phyloP scores from a whole-genome alignment of 371 early-diverging fungal species.

The Quaeritorhiza haematococci region DNA sequence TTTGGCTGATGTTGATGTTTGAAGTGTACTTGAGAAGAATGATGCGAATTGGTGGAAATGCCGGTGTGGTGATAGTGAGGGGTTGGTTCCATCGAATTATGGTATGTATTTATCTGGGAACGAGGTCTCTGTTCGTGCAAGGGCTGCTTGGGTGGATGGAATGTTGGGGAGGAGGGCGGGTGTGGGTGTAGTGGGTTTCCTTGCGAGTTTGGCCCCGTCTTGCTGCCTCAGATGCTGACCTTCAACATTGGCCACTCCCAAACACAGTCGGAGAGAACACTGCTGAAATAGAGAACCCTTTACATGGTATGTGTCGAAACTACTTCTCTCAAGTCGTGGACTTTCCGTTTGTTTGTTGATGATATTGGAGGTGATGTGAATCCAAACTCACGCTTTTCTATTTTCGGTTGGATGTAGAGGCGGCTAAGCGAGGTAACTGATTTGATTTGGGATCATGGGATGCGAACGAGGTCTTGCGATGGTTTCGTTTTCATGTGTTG shows the following conservation, averaged over 20 bases:
- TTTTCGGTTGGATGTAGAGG: conserved; percentile 30
- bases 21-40: conserved; percentile 39
- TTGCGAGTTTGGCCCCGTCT: conserved; percentile 1
- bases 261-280: conserved; percentile 44
- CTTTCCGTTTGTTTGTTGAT: too few relatives aligned
- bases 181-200: background rate
- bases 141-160: background rate
- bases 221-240: background rate
- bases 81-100: conserved; percentile 45
- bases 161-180: background rate
- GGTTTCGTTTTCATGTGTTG: too few relatives aligned
- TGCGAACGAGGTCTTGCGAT: background rate
- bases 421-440: conserved; percentile 39
- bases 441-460: background rate
- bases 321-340: too few relatives aligned
- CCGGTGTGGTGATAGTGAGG: conserved; percentile 36
- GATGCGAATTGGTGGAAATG: conserved; percentile 51
- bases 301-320: conserved; percentile 31
- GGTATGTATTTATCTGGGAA: conserved; percentile 17
- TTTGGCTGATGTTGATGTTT: background rate
- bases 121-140: background rate
- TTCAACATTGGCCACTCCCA: background rate
- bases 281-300: conserved; percentile 43
- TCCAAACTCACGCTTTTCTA: background rate
- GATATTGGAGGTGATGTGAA: background rate